Base-by-base conservation (phyloP, 345 rosid genomes). In the Salix brachista region DNA sequence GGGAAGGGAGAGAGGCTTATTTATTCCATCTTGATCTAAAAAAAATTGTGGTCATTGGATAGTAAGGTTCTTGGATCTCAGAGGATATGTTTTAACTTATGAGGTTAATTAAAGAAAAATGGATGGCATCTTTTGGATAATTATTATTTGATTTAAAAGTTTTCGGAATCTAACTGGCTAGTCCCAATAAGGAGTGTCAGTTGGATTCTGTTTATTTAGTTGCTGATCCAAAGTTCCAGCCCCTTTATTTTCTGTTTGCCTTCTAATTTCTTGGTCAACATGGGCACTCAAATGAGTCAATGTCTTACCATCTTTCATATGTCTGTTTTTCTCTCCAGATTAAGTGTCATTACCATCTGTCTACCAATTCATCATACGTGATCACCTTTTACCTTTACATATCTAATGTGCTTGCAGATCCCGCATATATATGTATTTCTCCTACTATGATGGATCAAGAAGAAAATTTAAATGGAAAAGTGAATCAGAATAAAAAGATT, bases 351-450 rank as follows among this genome's bases (percentile, higher is more conserved):
- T 41, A 10, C 44, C 44, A 11, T 41, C 9, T 41, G 44, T 41
- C 44, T 41, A 41, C 11, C 44, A 41, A 41, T 41, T 41, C 44
- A 46, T 16, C 50, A 46, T 46, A 9, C 8, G 61, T 13, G 10
- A 34, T 56, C 32, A n/a, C 23, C 48, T 12, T 48, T 54, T 36
- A 14, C 21, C 19, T 30, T 28, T 50, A 36, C 74, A 18, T 7
- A 56, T 26, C 23, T 19, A 41, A 64, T 71, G 42, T 66, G 67
- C 46, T 71, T 80, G 78, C 83, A 95, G 97, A 95, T 83, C 97
- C 99, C 62, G 92, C 92, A 23, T 86, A 77, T 73, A 60, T 90
- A 74, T 76, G 78, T 37, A 82, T 84, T 46, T 78, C 87, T 73
- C 82, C 81, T 9, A 72, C 41, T 69, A 60, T 21, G 62, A 79